A percentile compares a stretch with the other conserved stretches of the same genome.
Conservation (phyloP, 1,284 basidiomycete species). For the Rhodotorula glutinis region DNA sequence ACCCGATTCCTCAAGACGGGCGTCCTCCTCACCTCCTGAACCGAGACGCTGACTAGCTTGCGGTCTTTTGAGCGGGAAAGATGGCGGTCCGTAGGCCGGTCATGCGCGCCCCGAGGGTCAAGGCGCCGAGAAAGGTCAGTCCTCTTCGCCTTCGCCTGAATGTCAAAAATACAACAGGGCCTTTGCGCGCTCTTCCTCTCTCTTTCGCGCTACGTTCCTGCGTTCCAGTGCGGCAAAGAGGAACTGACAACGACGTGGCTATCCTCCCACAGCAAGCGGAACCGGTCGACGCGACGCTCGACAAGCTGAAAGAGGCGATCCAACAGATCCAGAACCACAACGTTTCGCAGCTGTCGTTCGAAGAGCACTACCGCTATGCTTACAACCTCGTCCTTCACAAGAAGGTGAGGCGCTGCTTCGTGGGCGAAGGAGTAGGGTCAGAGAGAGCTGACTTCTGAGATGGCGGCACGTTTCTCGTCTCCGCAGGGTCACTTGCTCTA, state of each 20-base stretch:
- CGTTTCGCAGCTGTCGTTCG: conserved; percentile 86
- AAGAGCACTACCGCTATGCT: conserved; percentile 83
- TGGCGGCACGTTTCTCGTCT: too few relatives aligned
- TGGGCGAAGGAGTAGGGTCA: too few relatives aligned
- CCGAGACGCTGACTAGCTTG: too few relatives aligned
- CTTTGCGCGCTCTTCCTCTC: too few relatives aligned
- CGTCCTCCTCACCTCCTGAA: too few relatives aligned
- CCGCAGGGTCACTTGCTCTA: conserved; percentile 81
- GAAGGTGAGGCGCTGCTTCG: conserved; percentile 22
- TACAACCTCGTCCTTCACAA: conserved; percentile 67
- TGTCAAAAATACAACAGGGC: too few relatives aligned
- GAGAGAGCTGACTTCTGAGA: too few relatives aligned
- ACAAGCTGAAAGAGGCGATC: conserved; percentile 74
- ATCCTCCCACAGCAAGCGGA: conserved; percentile 14
- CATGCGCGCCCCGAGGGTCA: conserved; percentile 19
- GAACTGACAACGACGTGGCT: too few relatives aligned
- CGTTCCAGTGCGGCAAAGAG: too few relatives aligned
- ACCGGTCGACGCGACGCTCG: conserved; percentile 54
- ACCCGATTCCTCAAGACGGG: not conserved
- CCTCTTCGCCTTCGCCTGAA: too few relatives aligned
- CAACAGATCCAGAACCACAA: conserved; percentile 94
- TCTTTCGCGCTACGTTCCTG: not conserved
- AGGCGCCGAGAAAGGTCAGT: conserved; percentile 36
- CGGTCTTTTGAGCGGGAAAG: not conserved
- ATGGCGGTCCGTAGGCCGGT: conserved; percentile 23